Evolutionary conservation across 345 rosid genomes (phyloP).

Genomic region (Cardiospermum halicacabum): DNA sequence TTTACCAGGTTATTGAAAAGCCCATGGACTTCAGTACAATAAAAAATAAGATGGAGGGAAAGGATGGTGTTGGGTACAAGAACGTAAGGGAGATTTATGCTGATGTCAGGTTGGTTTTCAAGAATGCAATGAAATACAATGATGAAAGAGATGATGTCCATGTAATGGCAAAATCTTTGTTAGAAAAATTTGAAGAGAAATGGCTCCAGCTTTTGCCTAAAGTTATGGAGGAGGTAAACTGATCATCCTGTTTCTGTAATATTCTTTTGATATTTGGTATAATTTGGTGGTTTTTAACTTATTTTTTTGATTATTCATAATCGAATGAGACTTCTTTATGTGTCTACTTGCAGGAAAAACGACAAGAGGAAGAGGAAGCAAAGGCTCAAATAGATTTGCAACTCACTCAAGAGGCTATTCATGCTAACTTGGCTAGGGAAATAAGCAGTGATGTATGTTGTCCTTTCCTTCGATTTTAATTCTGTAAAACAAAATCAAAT

Average conservation of each 20-base stretch:
- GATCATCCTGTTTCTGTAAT: not conserved
- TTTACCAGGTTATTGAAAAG: constrained; percentile 62
- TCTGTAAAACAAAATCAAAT: not conserved
- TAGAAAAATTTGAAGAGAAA: constrained; percentile 70
- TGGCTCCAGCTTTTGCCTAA: constrained; percentile 77
- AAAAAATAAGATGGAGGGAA: constrained; percentile 59
- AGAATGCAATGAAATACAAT: constrained; percentile 80
- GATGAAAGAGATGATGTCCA: constrained; percentile 59
- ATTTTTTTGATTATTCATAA: not conserved
- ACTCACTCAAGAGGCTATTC: constrained; percentile 52
- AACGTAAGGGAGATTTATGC: constrained; percentile 81
- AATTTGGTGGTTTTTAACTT: constrained; percentile 3
- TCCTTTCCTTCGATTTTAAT: not conserved
- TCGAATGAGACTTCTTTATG: not conserved
- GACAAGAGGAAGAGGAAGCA: constrained; percentile 48
- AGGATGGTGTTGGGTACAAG: constrained; percentile 50
- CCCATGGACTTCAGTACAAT: constrained; percentile 83
- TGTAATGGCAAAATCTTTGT: constrained; percentile 66
- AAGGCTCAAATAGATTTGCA: constrained; percentile 39
- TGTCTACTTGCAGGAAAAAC: constrained; percentile 48
- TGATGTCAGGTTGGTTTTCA: constrained; percentile 78
- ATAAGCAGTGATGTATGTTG: constrained; percentile 59
- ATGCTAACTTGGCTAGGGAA: constrained; percentile 50
- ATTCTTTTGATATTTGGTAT: not conserved
- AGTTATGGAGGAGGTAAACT: constrained; percentile 66